Conservation (phyloP, 192 early-diverging fungal species). For the Rhizophagus prolifer region DNA sequence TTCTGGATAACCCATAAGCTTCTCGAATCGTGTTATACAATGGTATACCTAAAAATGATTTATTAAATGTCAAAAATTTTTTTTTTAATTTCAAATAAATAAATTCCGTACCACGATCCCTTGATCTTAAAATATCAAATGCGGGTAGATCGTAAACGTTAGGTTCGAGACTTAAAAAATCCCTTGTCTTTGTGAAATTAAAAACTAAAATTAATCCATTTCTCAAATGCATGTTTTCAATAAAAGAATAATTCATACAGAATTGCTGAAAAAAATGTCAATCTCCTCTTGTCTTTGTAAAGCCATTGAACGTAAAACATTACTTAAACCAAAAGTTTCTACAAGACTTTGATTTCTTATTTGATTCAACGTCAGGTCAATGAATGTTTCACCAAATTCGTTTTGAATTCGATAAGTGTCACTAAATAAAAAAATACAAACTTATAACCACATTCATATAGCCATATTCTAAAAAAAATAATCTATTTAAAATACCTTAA, state of each 20-base stretch:
- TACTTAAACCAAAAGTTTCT: constrained; percentile 6
- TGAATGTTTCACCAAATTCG: not conserved
- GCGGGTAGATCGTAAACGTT: too few species aligned
- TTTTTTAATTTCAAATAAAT: too few species aligned
- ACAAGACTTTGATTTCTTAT: not conserved
- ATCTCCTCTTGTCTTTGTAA: constrained; percentile 24
- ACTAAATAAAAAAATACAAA: not conserved
- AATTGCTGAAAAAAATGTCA: constrained; percentile 1
- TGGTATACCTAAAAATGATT: not conserved
- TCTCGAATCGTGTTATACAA: not conserved
- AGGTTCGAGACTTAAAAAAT: too few species aligned
- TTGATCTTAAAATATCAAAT: too few species aligned
- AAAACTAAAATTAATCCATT: too few species aligned
- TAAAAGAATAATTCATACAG: too few species aligned
- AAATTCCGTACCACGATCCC: too few species aligned
- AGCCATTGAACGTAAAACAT: constrained; percentile 6
- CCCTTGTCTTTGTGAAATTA: too few species aligned
- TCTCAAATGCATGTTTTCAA: too few species aligned
- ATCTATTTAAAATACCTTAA: not conserved
- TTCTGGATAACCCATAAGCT: too few species aligned
- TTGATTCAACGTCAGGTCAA: not conserved
- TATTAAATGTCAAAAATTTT: too few species aligned
- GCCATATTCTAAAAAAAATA: too few species aligned
- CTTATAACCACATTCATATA: not conserved
- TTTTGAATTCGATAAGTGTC: constrained; percentile 20